Base-by-base conservation (phyloP, 1,284 basidiomycete genomes). In the Hymenochaete sp. region DNA sequence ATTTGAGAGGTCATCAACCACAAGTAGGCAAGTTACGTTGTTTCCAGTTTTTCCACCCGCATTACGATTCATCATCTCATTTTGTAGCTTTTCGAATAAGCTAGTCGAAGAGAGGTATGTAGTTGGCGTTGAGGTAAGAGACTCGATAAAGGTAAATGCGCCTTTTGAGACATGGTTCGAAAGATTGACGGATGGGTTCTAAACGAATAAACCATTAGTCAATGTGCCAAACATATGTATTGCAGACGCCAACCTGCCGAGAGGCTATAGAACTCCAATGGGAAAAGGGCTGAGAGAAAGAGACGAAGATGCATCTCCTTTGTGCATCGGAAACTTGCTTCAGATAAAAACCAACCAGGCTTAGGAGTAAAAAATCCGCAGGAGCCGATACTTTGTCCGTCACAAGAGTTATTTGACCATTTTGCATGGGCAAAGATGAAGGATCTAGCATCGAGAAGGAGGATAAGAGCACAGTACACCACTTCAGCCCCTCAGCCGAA, bases 301-400 rank as follows among this genome's bases (percentile, higher is more conserved):
- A 77, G 7, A 84, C 58, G 3, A 86, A 57, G 31, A 80, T 57
- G 50, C 62, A 64, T 47, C 59, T 60, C 5, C 66, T 51, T 5
- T 55, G 51, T 42, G 61, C 59, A n/a, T n/a, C n/a, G 5, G 14
- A 4, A 3, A 61, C 52, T 37, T 66, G 62, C 59, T 79, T 84
- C 27, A 82, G 59, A 49, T 77, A 71, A 2, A 66, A 53, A 16
- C 66, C 56, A 3, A 85, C 52, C 32, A 65, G 62, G 16, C 65
- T 66, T 50, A 81, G 74, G 1, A 87, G 63, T 11, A 81, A 53
- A 53, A 85, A 86, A 50, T 82, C 78, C 7, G 75, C 77, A 3
- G 82, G 77, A 0, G 83, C 72, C 1, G 68, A 63, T 0, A 85
- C 63, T 47, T 80, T 71, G 56, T 87, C 83, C 3, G 81, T 81